Base-by-base conservation (phyloP, 306 rosid genomes). In the Rubus idaeus region DNA sequence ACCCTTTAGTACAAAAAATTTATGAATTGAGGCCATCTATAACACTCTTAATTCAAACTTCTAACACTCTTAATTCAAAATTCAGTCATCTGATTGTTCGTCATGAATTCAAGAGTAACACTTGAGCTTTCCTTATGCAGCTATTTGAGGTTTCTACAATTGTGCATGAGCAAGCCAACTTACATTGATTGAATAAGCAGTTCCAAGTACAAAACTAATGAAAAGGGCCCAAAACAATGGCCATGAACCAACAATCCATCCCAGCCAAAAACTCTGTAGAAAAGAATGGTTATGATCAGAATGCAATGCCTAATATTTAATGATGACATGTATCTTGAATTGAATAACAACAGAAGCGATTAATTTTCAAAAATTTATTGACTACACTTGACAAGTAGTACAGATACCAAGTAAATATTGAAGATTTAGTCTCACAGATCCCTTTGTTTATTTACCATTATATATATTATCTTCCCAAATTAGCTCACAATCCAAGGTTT, bases 171-270 rank as follows among this genome's bases (percentile, higher is more conserved):
- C 49, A 37, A 70, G 60, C 67, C 73, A 83, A 86, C 97, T 90
- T 86, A 94, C 99, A 71, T 95, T 79, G 84, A 95, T 89, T 63
- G 99, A 95, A 87, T 95, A 95, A 68, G 92, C 99, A 79, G 99
- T 92, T 73, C 99, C 99, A 67, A 95, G 80, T 68, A 87, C 71
- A 87, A 95, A 95, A 86, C 99, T 95, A 82, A 92, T 49, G 73
- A 89, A 89, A 79, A 92, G 99, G 53, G 97, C 99, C 93, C 97
- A 95, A 78, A 92, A 91, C 84, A 95, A 87, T 70, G 99, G 99
- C 94, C 97, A 85, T 53, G 99, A 95, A 79, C 99, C 97, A 69
- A 95, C 97, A 81, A 91, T 40, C 97, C 93, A 92, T 45, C 94
- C 93, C 60, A 95, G 89, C 90, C 93, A 87, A 82, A 95, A 95